A percentile compares a stretch with the other conserved stretches of the same genome.
Evolutionary conservation across 768 basidiomycete genomes (phyloP).

Genomic region (Nevesoporus exiguus): DNA sequence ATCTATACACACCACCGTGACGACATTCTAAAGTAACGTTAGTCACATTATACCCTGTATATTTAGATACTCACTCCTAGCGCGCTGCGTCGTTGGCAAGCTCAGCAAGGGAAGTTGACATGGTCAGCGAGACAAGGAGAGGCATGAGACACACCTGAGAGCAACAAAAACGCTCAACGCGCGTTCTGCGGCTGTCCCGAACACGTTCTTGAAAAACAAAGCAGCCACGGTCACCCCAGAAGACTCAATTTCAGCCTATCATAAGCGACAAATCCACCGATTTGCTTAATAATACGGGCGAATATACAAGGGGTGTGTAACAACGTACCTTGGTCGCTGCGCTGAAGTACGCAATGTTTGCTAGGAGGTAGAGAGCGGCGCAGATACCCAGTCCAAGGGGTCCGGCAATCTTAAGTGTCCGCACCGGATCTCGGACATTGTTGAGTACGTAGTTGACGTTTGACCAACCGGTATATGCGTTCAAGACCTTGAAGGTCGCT

Average conservation of each 20-base stretch:
- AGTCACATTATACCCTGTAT: background rate
- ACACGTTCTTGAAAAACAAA: slow-evolving; percentile 58
- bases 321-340: slow-evolving; percentile 23
- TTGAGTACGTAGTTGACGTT: slow-evolving; percentile 57
- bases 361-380: slow-evolving; percentile 49
- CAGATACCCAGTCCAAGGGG: slow-evolving; percentile 57
- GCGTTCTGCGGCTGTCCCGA: slow-evolving; percentile 48
- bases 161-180: slow-evolving; percentile 58
- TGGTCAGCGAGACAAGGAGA: background rate
- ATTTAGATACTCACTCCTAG: slow-evolving; percentile 29
- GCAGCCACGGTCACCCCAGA: slow-evolving; percentile 56
- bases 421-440: slow-evolving; percentile 56
- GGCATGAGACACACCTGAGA: slow-evolving; percentile 38
- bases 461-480: slow-evolving; percentile 51
- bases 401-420: slow-evolving; percentile 60
- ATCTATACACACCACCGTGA: slow-evolving; percentile 28
- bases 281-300: background rate
- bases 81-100: slow-evolving; percentile 27
- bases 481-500: slow-evolving; percentile 60
- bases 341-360: slow-evolving; percentile 58
- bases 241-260: slow-evolving; percentile 42
- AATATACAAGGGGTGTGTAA: background rate
- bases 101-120: background rate
- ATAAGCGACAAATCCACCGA: background rate
- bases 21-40: slow-evolving; percentile 25